Evolutionary conservation across 495 filamentous ascomycete species (phyloP), one percentile per base, ranked within the genome.

Genomic region (Trichoderma erinaceum): DNA sequence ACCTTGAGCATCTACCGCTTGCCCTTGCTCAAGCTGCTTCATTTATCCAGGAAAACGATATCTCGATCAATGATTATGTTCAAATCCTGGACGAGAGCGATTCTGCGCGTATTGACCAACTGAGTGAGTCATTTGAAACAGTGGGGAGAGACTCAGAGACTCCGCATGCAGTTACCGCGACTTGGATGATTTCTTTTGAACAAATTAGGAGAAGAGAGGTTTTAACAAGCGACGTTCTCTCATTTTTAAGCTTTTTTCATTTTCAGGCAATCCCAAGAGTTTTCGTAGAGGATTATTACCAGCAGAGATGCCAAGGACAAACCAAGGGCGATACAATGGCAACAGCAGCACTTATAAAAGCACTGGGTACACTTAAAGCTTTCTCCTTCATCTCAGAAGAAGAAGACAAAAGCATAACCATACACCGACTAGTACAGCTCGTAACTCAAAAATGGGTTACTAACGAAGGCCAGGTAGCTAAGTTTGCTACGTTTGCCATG

Each of bases 21-120:
- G 83, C 83, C 6, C 74, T 85, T 43, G 75, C 71, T 35, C 83
- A 86, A 68, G 83, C 83, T 5, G 73, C 80, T n/a, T 75, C 81
- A 18, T 86, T 79, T 68, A 83, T 86, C 15, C 78, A 77, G 63
- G 73, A 78, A 68, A 84, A 79, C 35, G 41, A 41, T 5, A 74
- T 81, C 6, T 67, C 70, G 0, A 67, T 78, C 7, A 29, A 52
- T 15, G 44, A 70, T 3, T 83, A 82, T 64, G 70, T 83, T 15
- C 58, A 74, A 41, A 73, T 79, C 0, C 70, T 79, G 10, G 68
- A 73, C 7, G 46, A 73, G 23, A 70, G 69, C 27, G 71, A 76
- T 32, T 64, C 72, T 56, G 21, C 72, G 41, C 43, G 73, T 11
- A 69, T 73, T 4, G 68, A 69, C n/a, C 63, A 77, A 16, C 75